Conservation (phyloP, 768 basidiomycete species). For the Suillus discolor region DNA sequence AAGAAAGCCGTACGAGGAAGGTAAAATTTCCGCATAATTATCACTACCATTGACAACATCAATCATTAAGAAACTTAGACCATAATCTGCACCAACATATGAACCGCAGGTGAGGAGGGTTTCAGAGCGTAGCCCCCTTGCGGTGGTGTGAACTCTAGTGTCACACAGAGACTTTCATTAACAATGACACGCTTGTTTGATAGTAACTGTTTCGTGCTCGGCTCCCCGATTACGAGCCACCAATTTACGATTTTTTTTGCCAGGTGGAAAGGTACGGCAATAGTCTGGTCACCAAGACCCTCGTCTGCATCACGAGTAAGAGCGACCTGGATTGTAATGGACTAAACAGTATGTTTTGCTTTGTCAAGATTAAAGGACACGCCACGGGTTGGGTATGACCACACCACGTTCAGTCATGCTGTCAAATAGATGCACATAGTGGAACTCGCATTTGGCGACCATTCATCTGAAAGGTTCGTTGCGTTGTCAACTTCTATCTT, state of each 20-base stretch:
- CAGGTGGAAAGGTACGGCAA: conserved; percentile 92
- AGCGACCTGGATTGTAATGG: conserved; percentile 76
- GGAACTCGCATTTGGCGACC: no score
- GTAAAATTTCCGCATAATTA: conserved; percentile 18
- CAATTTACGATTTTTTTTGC: conserved; percentile 60
- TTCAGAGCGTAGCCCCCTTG: conserved; percentile 83
- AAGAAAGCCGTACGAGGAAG: not conserved
- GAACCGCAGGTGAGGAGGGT: conserved; percentile 90
- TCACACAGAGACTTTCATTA: conserved; percentile 65
- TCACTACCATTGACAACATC: conserved; percentile 85
- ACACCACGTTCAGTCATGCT: not conserved
- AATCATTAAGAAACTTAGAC: conserved; percentile 77
- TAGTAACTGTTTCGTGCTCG: conserved; percentile 72
- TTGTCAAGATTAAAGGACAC: conserved; percentile 85
- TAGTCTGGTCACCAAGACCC: conserved; percentile 70
- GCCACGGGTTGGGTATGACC: conserved; percentile 78
- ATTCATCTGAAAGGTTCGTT: not conserved
- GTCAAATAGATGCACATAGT: not conserved
- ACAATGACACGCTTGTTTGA: conserved; percentile 87
- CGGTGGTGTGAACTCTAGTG: conserved; percentile 86
- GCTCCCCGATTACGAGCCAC: conserved; percentile 96
- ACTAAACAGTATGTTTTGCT: conserved; percentile 80
- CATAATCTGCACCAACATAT: conserved; percentile 90
- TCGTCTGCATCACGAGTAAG: conserved; percentile 83
- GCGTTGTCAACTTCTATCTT: not conserved